Conservation (phyloP, 495 filamentous ascomycete genomes). For the Gamarada debralockiae region DNA sequence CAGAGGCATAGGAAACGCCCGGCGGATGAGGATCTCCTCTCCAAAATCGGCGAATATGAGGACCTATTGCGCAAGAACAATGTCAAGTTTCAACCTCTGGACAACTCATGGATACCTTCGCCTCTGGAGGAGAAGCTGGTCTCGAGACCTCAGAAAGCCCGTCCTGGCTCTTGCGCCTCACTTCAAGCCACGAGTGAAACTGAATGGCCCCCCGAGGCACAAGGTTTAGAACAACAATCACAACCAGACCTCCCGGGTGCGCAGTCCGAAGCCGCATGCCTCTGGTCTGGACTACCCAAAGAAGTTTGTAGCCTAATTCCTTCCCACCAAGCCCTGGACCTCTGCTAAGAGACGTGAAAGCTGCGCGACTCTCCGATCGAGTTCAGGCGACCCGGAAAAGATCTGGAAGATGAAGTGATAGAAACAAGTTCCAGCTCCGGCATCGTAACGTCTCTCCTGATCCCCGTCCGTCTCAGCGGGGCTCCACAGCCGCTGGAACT, state of each 20-base stretch:
- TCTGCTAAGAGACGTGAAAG: background rate
- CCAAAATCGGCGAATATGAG: constrained; percentile 49
- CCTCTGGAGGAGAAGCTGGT: background rate
- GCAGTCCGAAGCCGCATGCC: background rate
- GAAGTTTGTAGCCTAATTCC: background rate
- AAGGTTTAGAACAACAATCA: background rate
- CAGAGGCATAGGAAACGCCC: constrained; percentile 52
- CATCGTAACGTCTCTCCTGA: background rate
- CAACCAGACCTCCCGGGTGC: background rate
- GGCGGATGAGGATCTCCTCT: constrained; percentile 42
- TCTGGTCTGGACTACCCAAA: background rate
- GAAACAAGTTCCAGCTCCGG: background rate
- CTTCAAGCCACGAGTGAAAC: background rate
- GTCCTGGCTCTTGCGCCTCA: background rate
- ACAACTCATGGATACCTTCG: background rate
- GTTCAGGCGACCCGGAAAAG: background rate
- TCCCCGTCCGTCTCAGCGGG: background rate
- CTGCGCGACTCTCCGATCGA: background rate
- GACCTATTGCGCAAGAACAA: constrained; percentile 43
- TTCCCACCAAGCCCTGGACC: background rate
- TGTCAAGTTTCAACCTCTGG: background rate
- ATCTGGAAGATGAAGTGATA: background rate
- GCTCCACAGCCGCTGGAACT: constrained; percentile 27
- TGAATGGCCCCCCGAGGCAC: background rate
- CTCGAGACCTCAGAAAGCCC: background rate